Conservation (phyloP, 2,329 filamentous ascomycete genomes). For the Trichophyton benhamiae region DNA sequence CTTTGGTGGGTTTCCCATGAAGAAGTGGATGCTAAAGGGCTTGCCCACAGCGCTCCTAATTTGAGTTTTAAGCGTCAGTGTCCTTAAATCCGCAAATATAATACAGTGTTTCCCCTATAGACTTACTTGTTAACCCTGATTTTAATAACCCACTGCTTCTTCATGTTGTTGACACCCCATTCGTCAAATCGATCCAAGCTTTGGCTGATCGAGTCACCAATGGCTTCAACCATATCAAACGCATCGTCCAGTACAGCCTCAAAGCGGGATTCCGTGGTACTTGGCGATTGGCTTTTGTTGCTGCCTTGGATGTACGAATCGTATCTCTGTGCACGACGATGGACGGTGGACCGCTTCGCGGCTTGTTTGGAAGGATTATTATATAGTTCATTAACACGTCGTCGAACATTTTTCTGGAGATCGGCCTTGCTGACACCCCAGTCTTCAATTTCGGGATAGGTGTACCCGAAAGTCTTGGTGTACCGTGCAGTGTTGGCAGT, state of each 20-base stretch:
- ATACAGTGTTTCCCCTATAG: background rate
- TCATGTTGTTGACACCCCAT: conserved; percentile 21
- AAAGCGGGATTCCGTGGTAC: conserved; percentile 15
- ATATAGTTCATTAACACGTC: conserved; percentile 50
- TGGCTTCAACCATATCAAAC: conserved; percentile 9
- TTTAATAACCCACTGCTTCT: conserved; percentile 53
- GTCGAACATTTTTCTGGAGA: conserved; percentile 33
- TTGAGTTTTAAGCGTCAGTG: background rate
- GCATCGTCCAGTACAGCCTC: conserved; percentile 7
- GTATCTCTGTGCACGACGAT: conserved; percentile 12
- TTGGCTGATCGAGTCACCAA: conserved; percentile 11
- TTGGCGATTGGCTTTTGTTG: background rate
- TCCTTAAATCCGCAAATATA: too few relatives aligned
- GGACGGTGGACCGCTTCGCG: conserved; percentile 17
- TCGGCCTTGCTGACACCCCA: conserved; percentile 27
- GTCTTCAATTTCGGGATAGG: conserved; percentile 54
- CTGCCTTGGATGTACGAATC: background rate
- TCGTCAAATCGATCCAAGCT: conserved; percentile 13
- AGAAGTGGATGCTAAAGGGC: conserved; percentile 56
- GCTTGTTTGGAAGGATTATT: conserved; percentile 23
- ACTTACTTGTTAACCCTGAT: conserved; percentile 38
- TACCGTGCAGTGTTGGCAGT: conserved; percentile 51
- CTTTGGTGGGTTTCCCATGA: conserved; percentile 45
- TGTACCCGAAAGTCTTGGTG: conserved; percentile 56
- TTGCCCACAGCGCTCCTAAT: conserved; percentile 42